Conservation (phyloP, 2,329 filamentous ascomycete species). For the Claviceps lovelessii region DNA sequence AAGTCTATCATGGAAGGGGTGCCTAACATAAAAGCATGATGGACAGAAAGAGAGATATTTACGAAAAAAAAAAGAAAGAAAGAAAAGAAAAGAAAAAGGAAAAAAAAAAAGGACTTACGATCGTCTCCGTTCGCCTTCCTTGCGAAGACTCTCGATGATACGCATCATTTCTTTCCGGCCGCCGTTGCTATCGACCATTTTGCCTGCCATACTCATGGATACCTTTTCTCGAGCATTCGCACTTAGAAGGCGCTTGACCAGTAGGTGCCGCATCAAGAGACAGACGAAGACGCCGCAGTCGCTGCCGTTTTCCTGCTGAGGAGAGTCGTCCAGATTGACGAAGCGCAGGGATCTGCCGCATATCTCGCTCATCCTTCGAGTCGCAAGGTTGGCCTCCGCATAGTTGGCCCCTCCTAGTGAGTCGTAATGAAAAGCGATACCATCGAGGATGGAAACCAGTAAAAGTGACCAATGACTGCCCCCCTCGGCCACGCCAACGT, state of each 20-base stretch:
- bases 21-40: background rate
- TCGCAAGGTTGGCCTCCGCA: slow-evolving; percentile 54
- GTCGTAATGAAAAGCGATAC: slow-evolving; percentile 94
- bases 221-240: slow-evolving; percentile 75
- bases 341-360: slow-evolving; percentile 57
- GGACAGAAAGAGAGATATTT: background rate
- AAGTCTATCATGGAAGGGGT: background rate
- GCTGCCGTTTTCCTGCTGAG: slow-evolving; percentile 80
- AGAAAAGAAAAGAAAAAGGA: no score
- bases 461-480: slow-evolving; percentile 92
- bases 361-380: slow-evolving; percentile 53
- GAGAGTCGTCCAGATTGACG: slow-evolving; percentile 68
- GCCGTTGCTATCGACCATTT: slow-evolving; percentile 64
- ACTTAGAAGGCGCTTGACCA: slow-evolving; percentile 67
- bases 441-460: slow-evolving; percentile 75
- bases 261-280: slow-evolving; percentile 83
- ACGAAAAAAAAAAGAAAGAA: no score
- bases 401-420: slow-evolving; percentile 65
- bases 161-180: slow-evolving; percentile 82
- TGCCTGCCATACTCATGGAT: slow-evolving; percentile 82
- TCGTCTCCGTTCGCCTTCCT: slow-evolving; percentile 72
- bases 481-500: slow-evolving; percentile 65
- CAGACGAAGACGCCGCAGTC: slow-evolving; percentile 97
- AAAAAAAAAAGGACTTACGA: slow-evolving; percentile 43
- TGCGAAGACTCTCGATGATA: slow-evolving; percentile 74